Base-by-base conservation (phyloP, 2,329 filamentous ascomycete genomes). In the Nemania sp. region DNA sequence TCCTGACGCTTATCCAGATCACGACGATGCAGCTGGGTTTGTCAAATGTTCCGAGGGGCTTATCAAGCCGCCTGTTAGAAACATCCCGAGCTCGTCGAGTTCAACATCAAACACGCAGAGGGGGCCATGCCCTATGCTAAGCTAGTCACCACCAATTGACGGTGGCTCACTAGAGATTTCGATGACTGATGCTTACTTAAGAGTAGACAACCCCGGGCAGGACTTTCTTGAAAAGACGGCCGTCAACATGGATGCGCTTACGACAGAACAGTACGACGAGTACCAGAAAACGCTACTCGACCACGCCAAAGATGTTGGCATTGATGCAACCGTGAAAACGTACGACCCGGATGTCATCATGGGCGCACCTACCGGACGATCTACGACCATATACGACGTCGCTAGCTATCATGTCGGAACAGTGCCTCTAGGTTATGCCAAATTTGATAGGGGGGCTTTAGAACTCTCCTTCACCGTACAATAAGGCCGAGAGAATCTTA, bases 331-430 rank as follows among this genome's bases (percentile, higher is more conserved):
- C 32, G 21, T 50, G 47, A 37, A 39, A 21, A 20, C 7, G 17
- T 39, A 50, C 47, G 47, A 39, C 47, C 15, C 40, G 13, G 48
- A 40, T 15, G 48, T 51, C 17, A 40, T 51, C 20, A 51, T 51
- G 35, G 48, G 48, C n/a, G 34, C 48, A 11, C 48, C 48, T 25
- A 40, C 34, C 7, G 48, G 48, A 6, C 48, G 47, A n/a, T 50
- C 34, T n/a, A 17, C 32, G 10, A 50, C 47, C 2, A 39, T 50
- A 5, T 37, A 21, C 18, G 34, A 21, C 17, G 12, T 17, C 2
- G 47, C 25, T 3, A 17, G 34, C 15, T 51, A 51, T 40, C 48
- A 34, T 13, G 35, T 51, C 17, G 48, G 35, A 2, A 51, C 48
- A 21, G n/a, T 51, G 7, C 48, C 48, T 15, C 25, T 51, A 11